These are phyloP conservation scores for Jimgerdemannia flammicorona DNA, from an alignment of 192 early-diverging fungal species.

Conservation along the genomic window DNA sequence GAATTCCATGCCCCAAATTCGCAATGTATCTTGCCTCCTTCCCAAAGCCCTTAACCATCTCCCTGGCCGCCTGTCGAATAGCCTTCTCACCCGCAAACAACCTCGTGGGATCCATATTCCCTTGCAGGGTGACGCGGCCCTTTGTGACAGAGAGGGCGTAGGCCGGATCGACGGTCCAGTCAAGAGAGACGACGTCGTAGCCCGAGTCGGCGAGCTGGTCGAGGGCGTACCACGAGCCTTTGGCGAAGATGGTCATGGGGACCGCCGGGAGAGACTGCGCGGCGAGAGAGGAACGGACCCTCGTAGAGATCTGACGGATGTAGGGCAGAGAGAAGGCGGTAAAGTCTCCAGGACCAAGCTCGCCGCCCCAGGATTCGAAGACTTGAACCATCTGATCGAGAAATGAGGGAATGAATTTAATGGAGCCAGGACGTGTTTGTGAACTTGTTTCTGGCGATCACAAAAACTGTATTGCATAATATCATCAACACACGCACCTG, in stretches of 20 bases:
- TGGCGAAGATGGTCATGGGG: constrained; percentile 93
- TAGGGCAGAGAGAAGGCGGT: constrained; percentile 88
- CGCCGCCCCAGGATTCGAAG: constrained; percentile 97
- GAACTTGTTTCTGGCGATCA: neutral
- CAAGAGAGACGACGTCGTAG: constrained; percentile 88
- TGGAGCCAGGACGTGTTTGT: neutral
- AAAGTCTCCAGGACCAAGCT: constrained; percentile 82
- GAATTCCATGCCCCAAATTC: constrained; percentile 97
- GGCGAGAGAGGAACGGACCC: constrained; percentile 61
- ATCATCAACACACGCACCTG: constrained; percentile 52
- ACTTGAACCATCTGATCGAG: constrained; percentile 80
- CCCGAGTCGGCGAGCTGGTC: constrained; percentile 59
- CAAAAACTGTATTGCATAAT: neutral
- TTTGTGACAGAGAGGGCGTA: constrained; percentile 49
- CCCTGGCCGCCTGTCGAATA: constrained; percentile 66
- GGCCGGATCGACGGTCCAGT: constrained; percentile 83
- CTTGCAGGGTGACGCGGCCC: constrained; percentile 74
- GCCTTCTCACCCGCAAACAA: constrained; percentile 74
- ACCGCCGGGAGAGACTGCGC: constrained; percentile 39
- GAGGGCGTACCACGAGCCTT: constrained; percentile 87
- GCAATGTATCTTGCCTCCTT: constrained; percentile 74
- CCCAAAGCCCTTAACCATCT: constrained; percentile 84
- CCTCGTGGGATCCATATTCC: constrained; percentile 90
- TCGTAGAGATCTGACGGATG: constrained; percentile 70
- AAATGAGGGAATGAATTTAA: neutral